Evolutionary conservation across 768 basidiomycete genomes (phyloP), one percentile per base, ranked within the genome.

Genomic region (Macrolepiota dolichaula): DNA sequence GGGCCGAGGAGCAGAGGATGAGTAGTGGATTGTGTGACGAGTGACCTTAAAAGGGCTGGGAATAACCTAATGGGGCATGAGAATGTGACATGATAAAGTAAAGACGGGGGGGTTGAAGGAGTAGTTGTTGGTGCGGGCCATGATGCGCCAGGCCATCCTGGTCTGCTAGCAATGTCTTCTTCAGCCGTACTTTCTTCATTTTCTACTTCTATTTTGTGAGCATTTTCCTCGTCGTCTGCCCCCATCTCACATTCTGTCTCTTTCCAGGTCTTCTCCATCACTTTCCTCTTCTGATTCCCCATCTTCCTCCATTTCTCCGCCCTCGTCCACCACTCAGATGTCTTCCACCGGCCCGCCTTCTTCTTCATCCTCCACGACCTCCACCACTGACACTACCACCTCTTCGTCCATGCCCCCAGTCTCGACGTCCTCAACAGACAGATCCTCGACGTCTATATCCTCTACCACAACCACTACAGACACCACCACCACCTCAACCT

Each of bases 271-370:
- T 46, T 61, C 67, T 29, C 59, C 68, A 32, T 49, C 69, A 12
- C 50, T 68, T 60, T 66, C 70, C 11, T 24, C 66, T 40, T 42
- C 65, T 56, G 61, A 66, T 58, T 62, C 63, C 47, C 62, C 66
- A 44, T 57, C 67, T 53, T 36, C 62, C 15, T 53, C 65, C 52
- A 61, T 66, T 53, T 58, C 70, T 4, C 63, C 68, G 47, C 60
- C 64, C 25, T 9, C 22, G 24, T 44, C 62, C n/a, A 37, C 61
- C 51, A 55, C 63, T 37, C 37, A 64, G 24, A 61, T 66, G 32
- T 58, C 62, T 47, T 46, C 66, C 25, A 24, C 64, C 19, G 44
- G 55, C 29, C 50, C 64, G 37, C 44, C 67, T 12, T 55, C 64
- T 40, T 44, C 69, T n/a, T 62, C 67, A 12, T 57, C 66, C 13